Evolutionary conservation across 345 rosid genomes (phyloP).

Genomic region (Erysimum cheiranthoides): DNA sequence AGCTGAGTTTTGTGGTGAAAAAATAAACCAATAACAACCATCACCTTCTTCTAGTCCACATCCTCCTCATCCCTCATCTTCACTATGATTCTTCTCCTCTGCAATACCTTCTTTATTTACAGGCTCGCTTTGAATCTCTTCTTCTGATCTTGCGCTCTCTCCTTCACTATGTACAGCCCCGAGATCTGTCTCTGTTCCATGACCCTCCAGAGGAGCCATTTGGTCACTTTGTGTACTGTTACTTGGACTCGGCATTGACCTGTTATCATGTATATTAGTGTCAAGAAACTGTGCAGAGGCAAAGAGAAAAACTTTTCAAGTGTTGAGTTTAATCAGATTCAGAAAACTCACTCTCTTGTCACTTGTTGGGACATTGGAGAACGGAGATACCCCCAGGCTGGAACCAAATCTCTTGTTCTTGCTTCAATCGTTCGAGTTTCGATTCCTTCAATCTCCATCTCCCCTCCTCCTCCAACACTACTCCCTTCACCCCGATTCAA

Average conservation of each 20-base stretch:
- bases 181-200: constrained; percentile 22
- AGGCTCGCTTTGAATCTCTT: constrained; percentile 52
- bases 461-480: constrained; percentile 56
- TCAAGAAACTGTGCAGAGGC: constrained; percentile 18
- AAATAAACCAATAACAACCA: constrained; percentile 29
- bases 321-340: background rate
- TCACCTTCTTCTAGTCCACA: constrained; percentile 61
- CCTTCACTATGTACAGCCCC: constrained; percentile 45
- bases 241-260: constrained; percentile 26
- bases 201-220: constrained; percentile 23
- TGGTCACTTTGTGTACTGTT: constrained; percentile 10
- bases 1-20: constrained; percentile 27
- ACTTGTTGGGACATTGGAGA: constrained; percentile 48
- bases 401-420: constrained; percentile 70
- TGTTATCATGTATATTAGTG: constrained; percentile 25
- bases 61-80: constrained; percentile 60
- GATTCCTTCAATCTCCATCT: constrained; percentile 72
- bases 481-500: constrained; percentile 50
- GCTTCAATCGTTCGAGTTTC: constrained; percentile 67
- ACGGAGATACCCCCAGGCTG: constrained; percentile 62
- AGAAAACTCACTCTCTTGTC: constrained; percentile 53
- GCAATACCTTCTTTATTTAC: constrained; percentile 61
- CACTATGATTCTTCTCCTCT: constrained; percentile 60
- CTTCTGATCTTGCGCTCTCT: constrained; percentile 58
- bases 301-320: background rate